Base-by-base conservation (phyloP, 805 yeast species). In the Saturnispora besseyi region DNA sequence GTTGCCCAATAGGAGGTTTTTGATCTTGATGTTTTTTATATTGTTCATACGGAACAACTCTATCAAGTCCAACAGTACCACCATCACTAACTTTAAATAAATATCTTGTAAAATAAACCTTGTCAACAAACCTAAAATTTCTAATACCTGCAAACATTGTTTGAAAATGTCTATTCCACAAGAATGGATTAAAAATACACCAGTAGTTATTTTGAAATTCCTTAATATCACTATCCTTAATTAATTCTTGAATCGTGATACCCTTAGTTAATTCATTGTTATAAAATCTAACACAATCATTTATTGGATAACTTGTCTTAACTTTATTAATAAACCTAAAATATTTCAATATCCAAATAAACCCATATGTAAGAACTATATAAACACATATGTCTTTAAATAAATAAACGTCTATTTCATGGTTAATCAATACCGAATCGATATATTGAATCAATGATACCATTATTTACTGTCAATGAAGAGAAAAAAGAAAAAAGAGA, bases 161-260 rank as follows among this genome's bases (percentile, higher is more conserved):
- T 65, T 90, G 96, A 28, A 87, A 65, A 50, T 83, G 75, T 24
- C 96, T 96, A 52, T 80, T 80, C 63, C 79, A 78, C 29, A 84
- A 63, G 3, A 76, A 65, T 7, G 93, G 93, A 53, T 79, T 76
- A 61, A 83, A 68, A 63, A 77, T 67, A 56, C 82, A 74, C 57
- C 71, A 72, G 37, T 79, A 62, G 7, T 74, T 73, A 44, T 76
- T 60, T 34, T 63, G 61, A 51, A 82, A 71, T 9, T 68, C 77
- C 0, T 36, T 36, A 11, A 82, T 79, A 3, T 63, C 46, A 10
- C 53, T 45, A 24, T 47, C 12, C 31, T 58, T 38, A 13, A 63
- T 59, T 32, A 65, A 52, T 3, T 58, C 59, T 7, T 53, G 47
- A 22, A 64, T 41, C n/a, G 59, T 52, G n/a, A 53, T 37, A 7